Evolutionary conservation across 2,329 filamentous ascomycete genomes (phyloP), one percentile per base, ranked within the genome.

Genomic region (Aspergillus luchuensis): DNA sequence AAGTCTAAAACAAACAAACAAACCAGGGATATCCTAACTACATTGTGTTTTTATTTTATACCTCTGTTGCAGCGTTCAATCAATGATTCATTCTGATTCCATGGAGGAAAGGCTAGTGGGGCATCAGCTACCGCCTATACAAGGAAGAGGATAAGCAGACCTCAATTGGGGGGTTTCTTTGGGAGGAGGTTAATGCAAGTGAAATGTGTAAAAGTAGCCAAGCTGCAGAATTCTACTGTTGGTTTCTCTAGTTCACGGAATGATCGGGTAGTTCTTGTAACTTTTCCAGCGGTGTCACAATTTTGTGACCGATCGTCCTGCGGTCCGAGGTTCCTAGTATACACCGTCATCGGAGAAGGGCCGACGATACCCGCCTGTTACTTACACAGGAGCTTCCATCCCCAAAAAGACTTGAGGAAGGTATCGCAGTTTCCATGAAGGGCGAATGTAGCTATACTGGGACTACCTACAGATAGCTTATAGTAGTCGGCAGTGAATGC

Each of bases 21-120:
- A 50, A 17, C 23, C n/a, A 33, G 47, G 47, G 47, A 50, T 30
- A 50, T 50, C 47, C 47, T 19, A n/a, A 50, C 47, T 28, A 17
- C 47, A 30, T 50, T 50, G 47, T 50, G 47, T 55, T 54, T 48
- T 28, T 33, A 55, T 49, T 47, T 59, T 55, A 55, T 55, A 55
- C 53, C 53, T 47, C 41, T 55, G 52, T 55, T 59, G 57, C 57
- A 59, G 57, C 57, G 60, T 60, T 57, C 57, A 58, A 57, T 56
- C 53, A 41, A 56, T 41, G 52, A 36, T 56, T 47, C 43, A 33
- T 56, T 56, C 53, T 56, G 41, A 56, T 47, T 43, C 36, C 21
- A 33, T 13, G 36, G 17, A 30, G 38, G n/a, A 11, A 45, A 30
- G 11, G n/a, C 53, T 2, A 33, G 38, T n/a, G 6, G 38, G 43